Conservation (phyloP, 176 grass and related monocot genomes). For the Rhipidocladum racemiflorum region DNA sequence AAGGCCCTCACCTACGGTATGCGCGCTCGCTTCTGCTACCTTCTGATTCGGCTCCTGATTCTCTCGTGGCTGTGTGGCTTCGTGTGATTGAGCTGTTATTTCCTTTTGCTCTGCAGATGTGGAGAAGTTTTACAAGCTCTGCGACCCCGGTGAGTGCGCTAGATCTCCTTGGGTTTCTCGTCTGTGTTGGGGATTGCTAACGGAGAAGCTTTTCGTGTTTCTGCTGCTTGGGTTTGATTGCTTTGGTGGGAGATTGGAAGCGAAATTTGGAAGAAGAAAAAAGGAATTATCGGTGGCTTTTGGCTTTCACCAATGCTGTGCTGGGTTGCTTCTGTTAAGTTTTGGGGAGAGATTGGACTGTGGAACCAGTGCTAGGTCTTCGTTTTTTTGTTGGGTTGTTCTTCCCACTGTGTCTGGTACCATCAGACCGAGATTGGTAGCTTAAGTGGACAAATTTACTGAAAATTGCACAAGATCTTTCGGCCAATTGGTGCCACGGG, state of each 20-base stretch:
- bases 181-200: background rate
- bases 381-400: conserved; percentile 33
- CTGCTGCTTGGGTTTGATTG: conserved; percentile 18
- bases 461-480: background rate
- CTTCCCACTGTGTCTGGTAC: conserved; percentile 29
- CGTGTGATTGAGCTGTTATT: conserved; percentile 25
- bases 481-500: background rate
- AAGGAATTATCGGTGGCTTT: conserved; percentile 34
- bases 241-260: conserved; percentile 34
- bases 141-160: conserved; percentile 79
- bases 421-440: conserved; percentile 24
- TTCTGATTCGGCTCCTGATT: conserved; percentile 2
- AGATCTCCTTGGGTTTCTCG: conserved; percentile 30
- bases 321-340: conserved; percentile 22
- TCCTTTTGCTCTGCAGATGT: conserved; percentile 60
- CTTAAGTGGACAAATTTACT: conserved; percentile 1
- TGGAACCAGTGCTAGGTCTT: conserved; percentile 6
- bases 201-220: background rate
- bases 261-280: conserved; percentile 34
- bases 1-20: conserved; percentile 83
- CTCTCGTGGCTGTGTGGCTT: background rate
- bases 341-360: conserved; percentile 27
- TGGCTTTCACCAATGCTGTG: conserved; percentile 21
- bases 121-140: conserved; percentile 91
- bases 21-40: background rate